phyloP scores from a whole-genome alignment of 176 grass and related monocot genomes.

The Rhynchospora breviuscula region DNA sequence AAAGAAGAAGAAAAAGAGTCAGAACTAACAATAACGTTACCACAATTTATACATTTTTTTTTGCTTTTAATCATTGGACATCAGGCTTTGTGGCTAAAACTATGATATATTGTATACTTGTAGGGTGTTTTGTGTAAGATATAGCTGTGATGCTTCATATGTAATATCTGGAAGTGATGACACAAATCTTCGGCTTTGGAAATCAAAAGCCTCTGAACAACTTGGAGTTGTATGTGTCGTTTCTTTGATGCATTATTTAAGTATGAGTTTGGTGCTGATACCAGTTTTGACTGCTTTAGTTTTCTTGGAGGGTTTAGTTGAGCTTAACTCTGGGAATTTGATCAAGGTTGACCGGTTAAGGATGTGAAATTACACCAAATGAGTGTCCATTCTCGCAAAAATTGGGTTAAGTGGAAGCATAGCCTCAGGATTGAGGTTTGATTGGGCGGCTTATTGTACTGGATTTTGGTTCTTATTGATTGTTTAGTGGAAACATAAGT shows the following conservation, averaged over 20 bases:
- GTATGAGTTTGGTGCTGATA: not conserved
- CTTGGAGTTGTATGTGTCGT: slow-evolving; percentile 72
- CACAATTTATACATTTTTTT: not conserved
- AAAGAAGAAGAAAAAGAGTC: not conserved
- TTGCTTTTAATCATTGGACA: not conserved
- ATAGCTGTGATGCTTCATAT: slow-evolving; percentile 85
- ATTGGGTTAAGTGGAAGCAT: not conserved
- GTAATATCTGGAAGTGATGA: slow-evolving; percentile 97
- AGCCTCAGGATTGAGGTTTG: not conserved
- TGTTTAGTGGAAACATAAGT: not conserved
- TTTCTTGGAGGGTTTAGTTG: not conserved
- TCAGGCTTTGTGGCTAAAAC: not conserved
- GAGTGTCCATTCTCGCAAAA: not conserved
- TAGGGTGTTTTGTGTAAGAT: slow-evolving; percentile 93
- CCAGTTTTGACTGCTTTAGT: not conserved
- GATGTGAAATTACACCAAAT: not conserved
- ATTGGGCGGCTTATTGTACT: not conserved
- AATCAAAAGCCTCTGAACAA: slow-evolving; percentile 86
- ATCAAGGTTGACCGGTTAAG: not conserved
- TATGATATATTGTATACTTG: slow-evolving; percentile 18
- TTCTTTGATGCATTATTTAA: slow-evolving; percentile 9
- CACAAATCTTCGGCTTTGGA: slow-evolving; percentile 92
- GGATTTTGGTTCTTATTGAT: not conserved
- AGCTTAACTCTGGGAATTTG: not conserved
- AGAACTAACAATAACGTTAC: not conserved